Conservation (phyloP, 495 filamentous ascomycete genomes). For the Letharia columbiana region DNA sequence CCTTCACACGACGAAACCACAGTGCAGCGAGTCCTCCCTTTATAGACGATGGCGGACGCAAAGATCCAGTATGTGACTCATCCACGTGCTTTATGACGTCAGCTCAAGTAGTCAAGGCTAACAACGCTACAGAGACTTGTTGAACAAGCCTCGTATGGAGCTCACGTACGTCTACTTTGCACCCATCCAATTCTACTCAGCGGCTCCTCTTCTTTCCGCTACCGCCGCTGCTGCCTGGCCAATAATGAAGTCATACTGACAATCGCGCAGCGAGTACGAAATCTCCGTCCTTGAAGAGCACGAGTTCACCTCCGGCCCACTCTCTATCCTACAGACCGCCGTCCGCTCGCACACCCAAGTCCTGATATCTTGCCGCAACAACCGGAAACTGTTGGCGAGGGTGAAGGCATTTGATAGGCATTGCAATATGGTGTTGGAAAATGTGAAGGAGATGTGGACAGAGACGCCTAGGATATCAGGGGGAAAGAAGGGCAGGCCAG, state of each 20-base stretch:
- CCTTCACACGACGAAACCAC: not conserved
- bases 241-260: not conserved
- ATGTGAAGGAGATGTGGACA: conserved; percentile 99
- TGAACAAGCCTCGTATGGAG: conserved; percentile 70
- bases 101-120: conserved; percentile 27
- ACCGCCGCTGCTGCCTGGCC: not conserved
- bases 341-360: conserved; percentile 82
- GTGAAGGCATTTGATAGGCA: conserved; percentile 89
- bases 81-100: conserved; percentile 20
- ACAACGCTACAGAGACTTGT: conserved; percentile 54
- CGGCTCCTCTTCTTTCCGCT: conserved; percentile 10
- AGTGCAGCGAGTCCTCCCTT: conserved; percentile 23
- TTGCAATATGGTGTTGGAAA: conserved; percentile 97
- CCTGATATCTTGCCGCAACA: conserved; percentile 82
- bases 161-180: conserved; percentile 56
- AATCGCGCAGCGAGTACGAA: conserved; percentile 65
- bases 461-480: conserved; percentile 70
- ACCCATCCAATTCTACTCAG: conserved; percentile 8
- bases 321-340: conserved; percentile 89
- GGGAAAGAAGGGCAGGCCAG: conserved; percentile 78
- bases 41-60: conserved; percentile 59
- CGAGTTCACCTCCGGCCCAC: conserved; percentile 76
- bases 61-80: conserved; percentile 64
- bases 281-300: conserved; percentile 80
- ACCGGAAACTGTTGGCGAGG: conserved; percentile 72